phyloP scores from a whole-genome alignment of 2,329 filamentous ascomycete genomes.

The Diplodia intermedia region DNA sequence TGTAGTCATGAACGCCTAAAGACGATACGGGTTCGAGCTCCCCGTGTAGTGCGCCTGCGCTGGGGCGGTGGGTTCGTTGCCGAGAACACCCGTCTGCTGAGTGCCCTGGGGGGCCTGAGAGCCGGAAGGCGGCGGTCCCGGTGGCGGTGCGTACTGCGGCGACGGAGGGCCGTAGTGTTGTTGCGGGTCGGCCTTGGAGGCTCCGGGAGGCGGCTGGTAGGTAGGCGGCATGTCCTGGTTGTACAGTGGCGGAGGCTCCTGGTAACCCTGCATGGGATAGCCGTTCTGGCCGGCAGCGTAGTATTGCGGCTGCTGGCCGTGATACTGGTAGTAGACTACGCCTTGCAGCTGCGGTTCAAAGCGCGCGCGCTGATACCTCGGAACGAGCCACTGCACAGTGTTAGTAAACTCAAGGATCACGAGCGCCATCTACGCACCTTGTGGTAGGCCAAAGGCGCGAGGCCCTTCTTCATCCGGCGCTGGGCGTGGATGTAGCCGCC shows the following conservation, averaged over 20 bases:
- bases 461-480: conserved; percentile 68
- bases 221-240: conserved; percentile 46
- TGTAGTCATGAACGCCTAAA: neutral
- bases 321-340: conserved; percentile 47
- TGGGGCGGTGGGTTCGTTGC: conserved; percentile 13
- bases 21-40: conserved; percentile 27
- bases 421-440: conserved; percentile 46
- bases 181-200: conserved; percentile 42
- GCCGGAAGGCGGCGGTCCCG: conserved; percentile 20
- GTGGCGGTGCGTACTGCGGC: conserved; percentile 12
- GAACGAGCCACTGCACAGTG: conserved; percentile 50
- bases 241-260: conserved; percentile 44
- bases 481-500: conserved; percentile 75
- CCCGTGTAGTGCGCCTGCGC: conserved; percentile 29
- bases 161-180: conserved; percentile 35
- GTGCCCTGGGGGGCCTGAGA: neutral
- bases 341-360: conserved; percentile 49
- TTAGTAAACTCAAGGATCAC: conserved; percentile 6
- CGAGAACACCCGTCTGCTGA: conserved; percentile 23
- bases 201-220: conserved; percentile 43
- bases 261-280: conserved; percentile 9
- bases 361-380: conserved; percentile 46
- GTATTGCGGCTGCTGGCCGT: conserved; percentile 17
- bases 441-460: conserved; percentile 73
- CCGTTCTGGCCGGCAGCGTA: conserved; percentile 38